A percentile compares a stretch with the other conserved stretches of the same genome.
Conservation (phyloP, 768 basidiomycete species). For the Suillus occidentalis region DNA sequence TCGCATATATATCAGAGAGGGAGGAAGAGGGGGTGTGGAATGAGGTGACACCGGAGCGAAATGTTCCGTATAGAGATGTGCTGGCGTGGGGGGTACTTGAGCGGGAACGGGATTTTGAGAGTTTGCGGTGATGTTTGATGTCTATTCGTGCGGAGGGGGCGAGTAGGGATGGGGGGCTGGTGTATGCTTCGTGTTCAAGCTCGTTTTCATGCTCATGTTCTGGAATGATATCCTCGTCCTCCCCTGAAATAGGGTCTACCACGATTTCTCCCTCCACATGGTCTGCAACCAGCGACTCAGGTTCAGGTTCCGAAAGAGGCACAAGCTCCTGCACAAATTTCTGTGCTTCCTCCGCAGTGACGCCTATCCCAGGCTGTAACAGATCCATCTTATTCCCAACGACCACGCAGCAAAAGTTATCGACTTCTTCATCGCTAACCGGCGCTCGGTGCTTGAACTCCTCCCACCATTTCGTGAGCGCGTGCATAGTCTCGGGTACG, state of each 20-base stretch:
- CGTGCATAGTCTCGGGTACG: slow-evolving; percentile 54
- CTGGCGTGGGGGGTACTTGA: slow-evolving; percentile 41
- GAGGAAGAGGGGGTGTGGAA: slow-evolving; percentile 83
- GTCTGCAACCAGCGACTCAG: slow-evolving; percentile 11
- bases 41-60: slow-evolving; percentile 55
- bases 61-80: slow-evolving; percentile 46
- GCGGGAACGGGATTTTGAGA: slow-evolving; percentile 46
- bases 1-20: slow-evolving; percentile 60
- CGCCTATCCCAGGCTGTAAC: slow-evolving; percentile 23
- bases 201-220: slow-evolving; percentile 21
- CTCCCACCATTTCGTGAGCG: slow-evolving; percentile 73
- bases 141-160: slow-evolving; percentile 11
- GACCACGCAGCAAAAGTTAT: slow-evolving; percentile 69
- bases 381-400: slow-evolving; percentile 81
- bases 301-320: slow-evolving; percentile 33
- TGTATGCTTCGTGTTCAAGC: neutral
- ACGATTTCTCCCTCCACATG: slow-evolving; percentile 13
- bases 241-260: slow-evolving; percentile 11
- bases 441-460: slow-evolving; percentile 73
- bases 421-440: slow-evolving; percentile 58
- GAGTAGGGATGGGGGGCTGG: slow-evolving; percentile 13
- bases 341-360: slow-evolving; percentile 46
- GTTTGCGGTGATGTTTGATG: slow-evolving; percentile 32
- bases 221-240: slow-evolving; percentile 13
- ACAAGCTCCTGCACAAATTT: slow-evolving; percentile 59